phyloP scores from a whole-genome alignment of 208 protist species.

The Leishmania tropica region DNA sequence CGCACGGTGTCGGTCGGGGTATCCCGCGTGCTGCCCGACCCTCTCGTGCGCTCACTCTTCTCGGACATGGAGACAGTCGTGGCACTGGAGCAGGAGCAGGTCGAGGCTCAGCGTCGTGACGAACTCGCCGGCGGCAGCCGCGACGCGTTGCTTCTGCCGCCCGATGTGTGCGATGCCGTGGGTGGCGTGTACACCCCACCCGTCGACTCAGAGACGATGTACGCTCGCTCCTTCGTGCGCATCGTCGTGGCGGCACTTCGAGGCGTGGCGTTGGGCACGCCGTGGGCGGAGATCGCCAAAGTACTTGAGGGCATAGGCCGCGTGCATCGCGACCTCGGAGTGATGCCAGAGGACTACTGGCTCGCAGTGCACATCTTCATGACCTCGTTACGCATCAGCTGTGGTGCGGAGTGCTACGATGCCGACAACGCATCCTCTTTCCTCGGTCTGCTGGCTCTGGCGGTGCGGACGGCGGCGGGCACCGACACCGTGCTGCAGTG shows the following conservation, averaged over 20 bases:
- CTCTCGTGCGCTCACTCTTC: slow-evolving; percentile 77
- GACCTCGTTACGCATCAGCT: slow-evolving; percentile 57
- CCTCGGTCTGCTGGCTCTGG: slow-evolving; percentile 64
- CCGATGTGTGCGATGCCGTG: slow-evolving; percentile 27
- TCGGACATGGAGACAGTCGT: slow-evolving; percentile 44
- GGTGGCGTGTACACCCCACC: slow-evolving; percentile 8
- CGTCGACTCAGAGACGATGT: slow-evolving; percentile 62
- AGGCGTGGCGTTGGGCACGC: slow-evolving; percentile 32
- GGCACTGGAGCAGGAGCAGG: slow-evolving; percentile 15
- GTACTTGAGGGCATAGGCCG: slow-evolving; percentile 57
- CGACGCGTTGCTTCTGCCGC: slow-evolving; percentile 7
- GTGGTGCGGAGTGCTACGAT: slow-evolving; percentile 55
- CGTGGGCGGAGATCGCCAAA: slow-evolving; percentile 60
- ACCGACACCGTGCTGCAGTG: slow-evolving; percentile 8
- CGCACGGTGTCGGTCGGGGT: slow-evolving; percentile 76
- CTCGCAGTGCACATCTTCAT: slow-evolving; percentile 74
- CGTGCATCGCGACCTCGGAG: slow-evolving; percentile 57
- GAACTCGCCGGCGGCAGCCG: not conserved
- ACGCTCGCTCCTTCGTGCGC: slow-evolving; percentile 72
- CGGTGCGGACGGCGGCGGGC: slow-evolving; percentile 49
- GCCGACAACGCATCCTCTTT: slow-evolving; percentile 69
- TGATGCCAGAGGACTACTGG: slow-evolving; percentile 77
- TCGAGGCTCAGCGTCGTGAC: slow-evolving; percentile 1
- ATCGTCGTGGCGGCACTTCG: slow-evolving; percentile 74
- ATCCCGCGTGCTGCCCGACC: slow-evolving; percentile 51